Evolutionary conservation across 2,329 filamentous ascomycete species (phyloP).

Genomic region (Massarina eburnea): DNA sequence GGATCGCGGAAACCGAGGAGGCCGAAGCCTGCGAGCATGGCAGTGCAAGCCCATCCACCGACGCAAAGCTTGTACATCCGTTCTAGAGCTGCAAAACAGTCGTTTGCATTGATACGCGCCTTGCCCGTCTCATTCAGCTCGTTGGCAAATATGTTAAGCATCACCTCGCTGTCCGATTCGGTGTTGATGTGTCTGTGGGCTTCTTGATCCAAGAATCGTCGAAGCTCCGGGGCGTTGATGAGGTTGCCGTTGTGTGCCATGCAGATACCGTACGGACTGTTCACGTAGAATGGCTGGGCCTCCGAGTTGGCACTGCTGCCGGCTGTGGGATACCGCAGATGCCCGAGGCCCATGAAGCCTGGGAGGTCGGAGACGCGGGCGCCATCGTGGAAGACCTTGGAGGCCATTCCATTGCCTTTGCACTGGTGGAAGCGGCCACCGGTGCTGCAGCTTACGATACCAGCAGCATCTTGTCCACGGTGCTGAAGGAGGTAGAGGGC

Average conservation of each 20-base stretch:
- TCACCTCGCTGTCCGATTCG: conserved; percentile 83
- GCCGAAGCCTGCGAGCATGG: conserved; percentile 80
- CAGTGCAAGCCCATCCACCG: conserved; percentile 78
- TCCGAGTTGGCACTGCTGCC: conserved; percentile 83
- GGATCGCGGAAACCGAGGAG: conserved; percentile 78
- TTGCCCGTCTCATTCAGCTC: conserved; percentile 80
- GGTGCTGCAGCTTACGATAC: conserved; percentile 73
- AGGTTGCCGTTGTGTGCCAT: conserved; percentile 87
- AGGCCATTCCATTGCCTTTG: conserved; percentile 88
- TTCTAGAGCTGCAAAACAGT: conserved; percentile 72
- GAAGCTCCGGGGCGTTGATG: conserved; percentile 73
- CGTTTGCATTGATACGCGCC: conserved; percentile 74
- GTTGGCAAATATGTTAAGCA: conserved; percentile 86
- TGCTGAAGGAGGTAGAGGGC: conserved; percentile 49
- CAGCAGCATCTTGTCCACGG: conserved; percentile 84
- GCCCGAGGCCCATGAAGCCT: conserved; percentile 83
- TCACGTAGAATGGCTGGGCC: conserved; percentile 91
- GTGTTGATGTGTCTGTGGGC: conserved; percentile 88
- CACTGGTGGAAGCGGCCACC: conserved; percentile 84
- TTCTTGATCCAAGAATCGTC: conserved; percentile 71
- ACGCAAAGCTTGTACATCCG: conserved; percentile 73
- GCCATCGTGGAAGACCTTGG: conserved; percentile 82
- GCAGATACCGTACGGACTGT: conserved; percentile 78
- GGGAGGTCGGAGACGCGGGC: conserved; percentile 72
- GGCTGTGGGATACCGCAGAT: conserved; percentile 86